Percentiles rank a stretch among this genome's conserved stretches.
These are phyloP conservation scores for Chrysoporthe puriensis DNA, from an alignment of 2,329 filamentous ascomycete genomes.

Conservation along the genomic window DNA sequence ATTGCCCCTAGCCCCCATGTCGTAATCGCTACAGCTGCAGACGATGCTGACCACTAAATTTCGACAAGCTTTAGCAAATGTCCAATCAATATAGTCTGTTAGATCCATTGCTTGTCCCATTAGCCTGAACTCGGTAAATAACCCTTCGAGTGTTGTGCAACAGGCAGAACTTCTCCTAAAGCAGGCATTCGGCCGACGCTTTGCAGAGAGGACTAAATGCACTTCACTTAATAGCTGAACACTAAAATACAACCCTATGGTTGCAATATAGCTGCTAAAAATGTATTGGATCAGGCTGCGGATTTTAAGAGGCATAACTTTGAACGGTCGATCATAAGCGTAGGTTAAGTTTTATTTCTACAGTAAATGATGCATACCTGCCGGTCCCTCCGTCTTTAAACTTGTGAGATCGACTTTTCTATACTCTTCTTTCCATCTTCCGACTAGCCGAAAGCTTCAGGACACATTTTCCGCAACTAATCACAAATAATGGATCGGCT, in stretches of 20 bases:
- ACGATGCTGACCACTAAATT: neutral
- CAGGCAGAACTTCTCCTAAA: neutral
- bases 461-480: too few species aligned
- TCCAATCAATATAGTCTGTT: neutral
- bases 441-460: neutral
- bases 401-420: neutral
- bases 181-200: neutral
- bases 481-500: slow-evolving; percentile 7
- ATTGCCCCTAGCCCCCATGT: neutral
- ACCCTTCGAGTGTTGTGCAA: neutral
- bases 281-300: neutral
- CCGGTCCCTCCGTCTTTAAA: neutral
- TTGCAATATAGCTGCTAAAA: neutral
- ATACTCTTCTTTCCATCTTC: neutral
- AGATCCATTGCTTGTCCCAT: too few species aligned
- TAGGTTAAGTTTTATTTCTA: neutral
- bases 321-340: neutral
- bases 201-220: neutral
- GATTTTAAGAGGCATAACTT: neutral
- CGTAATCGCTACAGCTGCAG: neutral
- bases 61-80: neutral
- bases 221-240: neutral
- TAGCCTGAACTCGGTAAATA: too few species aligned
- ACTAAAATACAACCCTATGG: neutral
- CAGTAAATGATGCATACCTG: neutral